Evolutionary conservation across 192 early-diverging fungal species (phyloP).

Genomic region (Powellomyces hirtus): DNA sequence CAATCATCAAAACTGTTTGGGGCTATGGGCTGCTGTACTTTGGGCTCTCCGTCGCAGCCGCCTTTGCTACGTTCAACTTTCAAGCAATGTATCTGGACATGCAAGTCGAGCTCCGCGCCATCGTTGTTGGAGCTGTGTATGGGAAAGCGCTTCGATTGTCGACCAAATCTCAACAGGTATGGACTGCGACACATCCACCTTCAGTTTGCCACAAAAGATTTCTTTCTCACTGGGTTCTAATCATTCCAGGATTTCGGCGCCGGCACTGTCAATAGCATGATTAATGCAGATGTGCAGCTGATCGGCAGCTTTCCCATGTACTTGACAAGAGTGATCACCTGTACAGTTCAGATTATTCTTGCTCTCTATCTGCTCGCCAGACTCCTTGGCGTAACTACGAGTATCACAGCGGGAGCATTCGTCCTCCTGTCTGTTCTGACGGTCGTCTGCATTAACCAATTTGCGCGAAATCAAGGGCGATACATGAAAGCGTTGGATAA

Average conservation of each 20-base stretch:
- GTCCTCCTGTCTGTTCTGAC: background rate
- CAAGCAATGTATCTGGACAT: background rate
- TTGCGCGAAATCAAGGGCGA: background rate
- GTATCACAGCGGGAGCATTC: conserved; percentile 8
- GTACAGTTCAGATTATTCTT: conserved; percentile 2
- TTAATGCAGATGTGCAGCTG: conserved; percentile 4
- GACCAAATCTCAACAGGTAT: background rate
- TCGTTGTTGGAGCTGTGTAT: conserved; percentile 48
- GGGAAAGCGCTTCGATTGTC: conserved; percentile 35
- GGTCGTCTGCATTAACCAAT: background rate
- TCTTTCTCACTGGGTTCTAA: too few relatives aligned
- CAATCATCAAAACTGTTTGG: background rate
- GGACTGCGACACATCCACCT: too few relatives aligned
- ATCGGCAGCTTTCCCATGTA: background rate
- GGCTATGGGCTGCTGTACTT: conserved; percentile 1
- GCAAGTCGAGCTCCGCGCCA: conserved; percentile 19
- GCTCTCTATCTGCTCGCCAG: background rate
- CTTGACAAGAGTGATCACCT: background rate
- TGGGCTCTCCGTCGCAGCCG: background rate
- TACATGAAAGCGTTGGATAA: conserved; percentile 23
- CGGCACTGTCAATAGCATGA: conserved; percentile 7
- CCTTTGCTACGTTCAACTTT: background rate
- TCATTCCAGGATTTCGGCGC: background rate
- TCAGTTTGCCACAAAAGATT: too few relatives aligned
- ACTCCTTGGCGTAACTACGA: background rate